A percentile compares a stretch with the other conserved stretches of the same genome.
Evolutionary conservation across 176 grass and related monocot species (phyloP).

Genomic region (Paspalum vaginatum): DNA sequence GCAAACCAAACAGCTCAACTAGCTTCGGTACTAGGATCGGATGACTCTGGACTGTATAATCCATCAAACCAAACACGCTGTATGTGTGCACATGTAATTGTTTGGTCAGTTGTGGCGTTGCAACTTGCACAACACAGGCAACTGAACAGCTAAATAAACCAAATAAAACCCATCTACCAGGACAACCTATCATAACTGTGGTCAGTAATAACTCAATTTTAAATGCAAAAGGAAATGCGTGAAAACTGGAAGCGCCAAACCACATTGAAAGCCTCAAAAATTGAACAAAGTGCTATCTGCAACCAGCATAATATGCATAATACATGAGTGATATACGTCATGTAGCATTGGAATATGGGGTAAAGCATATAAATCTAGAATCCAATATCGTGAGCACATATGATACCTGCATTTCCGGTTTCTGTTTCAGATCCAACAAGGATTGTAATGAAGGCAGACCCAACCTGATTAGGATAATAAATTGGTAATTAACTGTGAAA

Average conservation of each 20-base stretch:
- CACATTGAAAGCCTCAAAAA: not conserved
- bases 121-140: no score
- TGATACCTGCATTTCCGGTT: conserved; percentile 43
- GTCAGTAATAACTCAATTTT: not conserved
- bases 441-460: conserved; percentile 37
- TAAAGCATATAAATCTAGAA: conserved; percentile 34
- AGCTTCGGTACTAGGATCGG: no score
- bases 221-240: no score
- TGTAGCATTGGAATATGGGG: conserved; percentile 9
- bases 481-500: conserved; percentile 30
- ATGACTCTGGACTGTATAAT: no score
- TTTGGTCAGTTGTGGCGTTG: not conserved
- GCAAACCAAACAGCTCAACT: no score
- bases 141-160: conserved; percentile 9
- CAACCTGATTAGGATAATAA: conserved; percentile 45
- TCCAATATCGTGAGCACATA: conserved; percentile 8
- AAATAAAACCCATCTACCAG: not conserved
- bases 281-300: conserved; percentile 15
- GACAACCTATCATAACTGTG: not conserved
- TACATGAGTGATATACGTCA: not conserved
- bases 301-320: conserved; percentile 13
- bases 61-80: no score
- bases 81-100: not conserved
- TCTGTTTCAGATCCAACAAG: conserved; percentile 28
- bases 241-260: conserved; percentile 9